Evolutionary conservation across 2,329 filamentous ascomycete species (phyloP).

Genomic region (Cercospora berteroae): DNA sequence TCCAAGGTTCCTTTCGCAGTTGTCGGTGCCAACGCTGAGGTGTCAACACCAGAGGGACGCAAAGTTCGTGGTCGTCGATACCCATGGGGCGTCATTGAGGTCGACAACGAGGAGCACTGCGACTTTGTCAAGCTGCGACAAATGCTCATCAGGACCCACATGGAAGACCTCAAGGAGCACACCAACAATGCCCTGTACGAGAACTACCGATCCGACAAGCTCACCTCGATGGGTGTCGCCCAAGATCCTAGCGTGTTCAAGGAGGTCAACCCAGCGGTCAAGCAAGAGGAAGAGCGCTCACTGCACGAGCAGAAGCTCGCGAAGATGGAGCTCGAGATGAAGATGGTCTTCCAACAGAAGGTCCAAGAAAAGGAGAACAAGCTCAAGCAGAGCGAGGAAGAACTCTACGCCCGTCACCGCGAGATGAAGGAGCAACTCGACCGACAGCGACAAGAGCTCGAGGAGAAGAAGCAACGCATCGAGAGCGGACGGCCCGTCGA

Average conservation of each 20-base stretch:
- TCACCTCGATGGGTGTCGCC: constrained; percentile 95
- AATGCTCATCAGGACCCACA: constrained; percentile 99
- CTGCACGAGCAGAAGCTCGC: constrained; percentile 99
- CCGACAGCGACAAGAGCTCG: constrained; percentile 87
- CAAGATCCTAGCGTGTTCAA: constrained; percentile 99
- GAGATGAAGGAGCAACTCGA: constrained; percentile 99
- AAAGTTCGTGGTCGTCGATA: constrained; percentile 95
- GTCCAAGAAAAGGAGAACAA: constrained; percentile 99
- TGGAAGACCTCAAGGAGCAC: constrained; percentile 99
- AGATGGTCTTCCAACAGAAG: constrained; percentile 99
- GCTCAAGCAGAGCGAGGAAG: constrained; percentile 98
- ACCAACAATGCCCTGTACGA: constrained; percentile 99
- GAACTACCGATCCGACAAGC: constrained; percentile 99
- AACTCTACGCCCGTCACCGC: constrained; percentile 93
- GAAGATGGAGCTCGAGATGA: constrained; percentile 99
- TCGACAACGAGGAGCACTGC: constrained; percentile 99
- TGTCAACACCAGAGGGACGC: constrained; percentile 85
- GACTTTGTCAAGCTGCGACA: constrained; percentile 99
- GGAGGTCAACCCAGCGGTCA: constrained; percentile 99
- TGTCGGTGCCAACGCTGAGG: constrained; percentile 93
- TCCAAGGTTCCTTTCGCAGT: constrained; percentile 99
- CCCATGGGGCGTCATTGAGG: constrained; percentile 97
- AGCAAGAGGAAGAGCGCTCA: constrained; percentile 98
- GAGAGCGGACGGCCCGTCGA: constrained; percentile 94
- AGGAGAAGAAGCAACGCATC: constrained; percentile 96